These are phyloP conservation scores for Roridomyces roridus DNA, from an alignment of 768 basidiomycete genomes.

Conservation along the genomic window DNA sequence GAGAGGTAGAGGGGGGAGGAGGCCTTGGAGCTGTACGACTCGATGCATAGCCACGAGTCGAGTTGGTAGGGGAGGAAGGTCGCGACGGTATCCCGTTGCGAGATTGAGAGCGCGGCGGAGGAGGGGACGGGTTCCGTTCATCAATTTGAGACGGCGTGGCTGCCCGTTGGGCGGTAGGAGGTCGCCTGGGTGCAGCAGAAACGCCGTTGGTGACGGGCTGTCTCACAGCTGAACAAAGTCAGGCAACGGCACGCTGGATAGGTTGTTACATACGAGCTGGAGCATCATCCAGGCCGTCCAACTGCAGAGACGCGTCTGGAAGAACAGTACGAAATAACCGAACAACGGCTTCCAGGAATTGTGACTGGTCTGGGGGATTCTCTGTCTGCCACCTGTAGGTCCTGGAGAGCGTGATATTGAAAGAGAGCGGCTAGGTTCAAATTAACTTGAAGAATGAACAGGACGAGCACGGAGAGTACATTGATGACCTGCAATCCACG, in stretches of 20 bases:
- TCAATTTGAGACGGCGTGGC: slow-evolving; percentile 32
- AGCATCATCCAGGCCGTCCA: slow-evolving; percentile 59
- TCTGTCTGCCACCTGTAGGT: slow-evolving; percentile 94
- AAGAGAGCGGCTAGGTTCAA: slow-evolving; percentile 56
- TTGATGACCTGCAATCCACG: slow-evolving; percentile 76
- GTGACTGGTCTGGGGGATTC: slow-evolving; percentile 68
- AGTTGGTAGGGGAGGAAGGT: slow-evolving; percentile 46
- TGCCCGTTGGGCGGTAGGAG: slow-evolving; percentile 25
- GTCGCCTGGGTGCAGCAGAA: slow-evolving; percentile 18
- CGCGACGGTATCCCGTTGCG: slow-evolving; percentile 38
- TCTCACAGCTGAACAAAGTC: slow-evolving; percentile 19
- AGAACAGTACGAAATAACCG: slow-evolving; percentile 62
- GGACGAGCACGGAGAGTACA: slow-evolving; percentile 51
- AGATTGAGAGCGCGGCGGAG: slow-evolving; percentile 30
- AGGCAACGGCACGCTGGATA: background rate
- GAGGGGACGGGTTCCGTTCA: slow-evolving; percentile 32
- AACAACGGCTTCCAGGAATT: slow-evolving; percentile 73
- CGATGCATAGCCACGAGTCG: slow-evolving; percentile 27
- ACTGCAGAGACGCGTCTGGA: slow-evolving; percentile 52
- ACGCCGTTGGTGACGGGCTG: slow-evolving; percentile 29
- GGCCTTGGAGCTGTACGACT: slow-evolving; percentile 14
- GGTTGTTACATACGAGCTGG: slow-evolving; percentile 35
- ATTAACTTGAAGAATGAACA: slow-evolving; percentile 2
- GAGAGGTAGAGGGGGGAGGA: slow-evolving; percentile 39
- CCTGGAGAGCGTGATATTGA: slow-evolving; percentile 87